These are phyloP conservation scores for Cyberlindnera maclurae DNA, from an alignment of 805 yeast species.

Conservation along the genomic window DNA sequence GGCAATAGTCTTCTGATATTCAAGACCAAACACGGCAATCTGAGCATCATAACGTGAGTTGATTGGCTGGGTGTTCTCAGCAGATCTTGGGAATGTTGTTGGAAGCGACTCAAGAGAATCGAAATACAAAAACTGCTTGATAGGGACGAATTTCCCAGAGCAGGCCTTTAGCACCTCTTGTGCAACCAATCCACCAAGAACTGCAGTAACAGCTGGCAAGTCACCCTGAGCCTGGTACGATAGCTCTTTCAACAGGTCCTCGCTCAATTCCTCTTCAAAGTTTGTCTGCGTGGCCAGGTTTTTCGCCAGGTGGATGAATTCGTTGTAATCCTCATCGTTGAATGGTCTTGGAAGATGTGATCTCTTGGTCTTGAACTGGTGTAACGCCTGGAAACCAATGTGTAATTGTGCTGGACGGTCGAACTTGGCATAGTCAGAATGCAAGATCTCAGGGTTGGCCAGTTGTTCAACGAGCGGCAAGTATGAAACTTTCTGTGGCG, in stretches of 20 bases:
- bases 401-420: slow-evolving; percentile 90
- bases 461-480: slow-evolving; percentile 60
- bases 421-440: slow-evolving; percentile 89
- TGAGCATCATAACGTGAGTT: slow-evolving; percentile 89
- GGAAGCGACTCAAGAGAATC: slow-evolving; percentile 94
- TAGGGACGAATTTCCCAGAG: slow-evolving; percentile 91
- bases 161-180: slow-evolving; percentile 95
- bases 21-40: slow-evolving; percentile 86
- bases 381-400: slow-evolving; percentile 85
- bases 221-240: slow-evolving; percentile 89
- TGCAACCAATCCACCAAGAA: slow-evolving; percentile 90
- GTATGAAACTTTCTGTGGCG: slow-evolving; percentile 60
- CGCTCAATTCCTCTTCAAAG: slow-evolving; percentile 59
- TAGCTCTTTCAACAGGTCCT: slow-evolving; percentile 59
- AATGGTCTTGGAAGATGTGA: slow-evolving; percentile 72
- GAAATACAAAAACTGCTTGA: slow-evolving; percentile 86
- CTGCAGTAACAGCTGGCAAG: slow-evolving; percentile 81
- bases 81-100: slow-evolving; percentile 53
- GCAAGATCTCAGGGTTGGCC: slow-evolving; percentile 66
- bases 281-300: slow-evolving; percentile 50
- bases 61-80: slow-evolving; percentile 64
- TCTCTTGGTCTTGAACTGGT: slow-evolving; percentile 55
- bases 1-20: slow-evolving; percentile 64
- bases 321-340: slow-evolving; percentile 66
- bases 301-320: slow-evolving; percentile 51